Conservation (phyloP, 371 early-diverging fungal genomes). For the Mortierella sp. region DNA sequence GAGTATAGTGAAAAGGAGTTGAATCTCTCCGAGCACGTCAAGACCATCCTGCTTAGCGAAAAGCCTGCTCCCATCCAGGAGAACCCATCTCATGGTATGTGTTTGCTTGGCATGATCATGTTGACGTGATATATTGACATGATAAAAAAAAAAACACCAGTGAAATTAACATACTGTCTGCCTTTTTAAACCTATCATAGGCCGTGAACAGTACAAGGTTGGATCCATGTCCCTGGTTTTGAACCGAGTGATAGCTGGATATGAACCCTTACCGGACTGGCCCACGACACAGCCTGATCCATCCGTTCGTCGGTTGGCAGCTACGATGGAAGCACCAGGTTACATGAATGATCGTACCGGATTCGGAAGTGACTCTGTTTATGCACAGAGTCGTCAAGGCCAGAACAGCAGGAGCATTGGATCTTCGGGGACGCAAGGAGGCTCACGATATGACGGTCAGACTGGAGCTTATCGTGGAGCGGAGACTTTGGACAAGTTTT, state of each 20-base stretch:
- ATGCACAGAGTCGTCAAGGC: constrained; percentile 51
- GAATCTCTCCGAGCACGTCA: constrained; percentile 57
- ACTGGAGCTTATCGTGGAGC: constrained; percentile 25
- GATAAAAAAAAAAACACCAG: neutral
- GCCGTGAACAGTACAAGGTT: constrained; percentile 73
- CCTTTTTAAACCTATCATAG: constrained; percentile 32
- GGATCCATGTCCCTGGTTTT: constrained; percentile 87
- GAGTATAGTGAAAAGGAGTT: constrained; percentile 58
- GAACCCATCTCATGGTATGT: constrained; percentile 52
- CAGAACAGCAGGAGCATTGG: constrained; percentile 26
- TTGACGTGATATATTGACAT: neutral
- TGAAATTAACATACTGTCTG: too few relatives aligned
- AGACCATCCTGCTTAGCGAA: constrained; percentile 63
- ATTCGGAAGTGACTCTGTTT: constrained; percentile 63
- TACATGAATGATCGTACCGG: constrained; percentile 61
- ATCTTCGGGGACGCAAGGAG: constrained; percentile 3
- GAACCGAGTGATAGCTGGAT: constrained; percentile 77
- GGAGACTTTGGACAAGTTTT: constrained; percentile 46
- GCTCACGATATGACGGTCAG: constrained; percentile 38
- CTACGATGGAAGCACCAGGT: constrained; percentile 62
- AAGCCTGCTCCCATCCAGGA: constrained; percentile 63
- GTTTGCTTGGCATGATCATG: neutral
- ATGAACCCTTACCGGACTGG: constrained; percentile 88
- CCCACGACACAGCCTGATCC: constrained; percentile 78
- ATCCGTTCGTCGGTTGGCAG: constrained; percentile 67